Percentiles rank a stretch among this genome's conserved stretches.
phyloP scores from a whole-genome alignment of 2,329 filamentous ascomycete species.

The Apiospora pterosperma region DNA sequence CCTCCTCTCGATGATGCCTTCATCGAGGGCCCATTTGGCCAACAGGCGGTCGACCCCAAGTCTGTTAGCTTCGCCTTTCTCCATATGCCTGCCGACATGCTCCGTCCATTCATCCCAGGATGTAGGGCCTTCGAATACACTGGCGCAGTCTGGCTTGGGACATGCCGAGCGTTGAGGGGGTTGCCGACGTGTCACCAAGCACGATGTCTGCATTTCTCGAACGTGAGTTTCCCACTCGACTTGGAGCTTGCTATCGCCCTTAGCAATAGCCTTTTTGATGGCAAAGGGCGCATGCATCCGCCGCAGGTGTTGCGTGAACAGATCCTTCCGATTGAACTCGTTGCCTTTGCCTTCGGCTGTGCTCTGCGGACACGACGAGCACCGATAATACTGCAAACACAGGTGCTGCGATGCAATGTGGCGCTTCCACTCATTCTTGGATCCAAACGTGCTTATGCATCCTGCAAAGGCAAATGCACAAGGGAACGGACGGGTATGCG shows the following conservation, averaged over 20 bases:
- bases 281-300: constrained; percentile 83
- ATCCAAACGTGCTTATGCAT: constrained; percentile 79
- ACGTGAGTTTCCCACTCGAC: constrained; percentile 62
- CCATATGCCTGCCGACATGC: constrained; percentile 86
- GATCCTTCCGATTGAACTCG: constrained; percentile 90
- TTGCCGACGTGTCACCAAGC: constrained; percentile 65
- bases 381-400: constrained; percentile 62
- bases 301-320: constrained; percentile 91
- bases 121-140: constrained; percentile 64
- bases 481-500: constrained; percentile 71
- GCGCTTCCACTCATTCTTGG: constrained; percentile 97
- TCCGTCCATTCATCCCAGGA: constrained; percentile 93
- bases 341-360: constrained; percentile 41
- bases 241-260: constrained; percentile 57
- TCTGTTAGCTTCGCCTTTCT: constrained; percentile 61
- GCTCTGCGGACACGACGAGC: constrained; percentile 54
- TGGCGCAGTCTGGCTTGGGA: constrained; percentile 66
- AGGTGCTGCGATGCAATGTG: constrained; percentile 91
- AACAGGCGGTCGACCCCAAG: constrained; percentile 57
- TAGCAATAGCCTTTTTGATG: constrained; percentile 54
- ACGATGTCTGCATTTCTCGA: constrained; percentile 69
- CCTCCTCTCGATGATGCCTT: constrained; percentile 58
- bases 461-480: constrained; percentile 85
- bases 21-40: constrained; percentile 60
- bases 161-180: constrained; percentile 72